These are phyloP conservation scores for Trichoderma sp. DNA, from an alignment of 2,329 filamentous ascomycete genomes.

Conservation along the genomic window DNA sequence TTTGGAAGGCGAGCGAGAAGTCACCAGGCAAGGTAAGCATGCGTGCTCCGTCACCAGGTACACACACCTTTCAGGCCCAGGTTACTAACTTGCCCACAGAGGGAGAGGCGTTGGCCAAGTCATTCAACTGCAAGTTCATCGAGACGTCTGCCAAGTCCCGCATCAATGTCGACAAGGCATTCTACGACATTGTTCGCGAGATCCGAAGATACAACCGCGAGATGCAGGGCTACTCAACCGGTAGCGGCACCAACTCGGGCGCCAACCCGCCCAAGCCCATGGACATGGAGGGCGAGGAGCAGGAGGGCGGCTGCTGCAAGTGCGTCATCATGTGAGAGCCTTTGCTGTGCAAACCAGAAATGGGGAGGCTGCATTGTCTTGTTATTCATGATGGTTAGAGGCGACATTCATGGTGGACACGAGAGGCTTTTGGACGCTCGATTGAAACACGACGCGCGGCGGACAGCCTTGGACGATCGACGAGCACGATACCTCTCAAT, in stretches of 20 bases:
- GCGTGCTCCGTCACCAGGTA: neutral
- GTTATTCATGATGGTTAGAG: conserved; percentile 23
- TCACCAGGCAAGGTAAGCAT: conserved; percentile 81
- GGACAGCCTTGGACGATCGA: conserved; percentile 30
- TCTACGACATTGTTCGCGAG: conserved; percentile 97
- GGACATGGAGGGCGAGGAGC: conserved; percentile 72
- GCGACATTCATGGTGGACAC: conserved; percentile 27
- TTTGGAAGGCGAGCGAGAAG: conserved; percentile 88
- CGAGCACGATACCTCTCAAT: conserved; percentile 36
- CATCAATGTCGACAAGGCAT: conserved; percentile 97
- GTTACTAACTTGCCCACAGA: conserved; percentile 56
- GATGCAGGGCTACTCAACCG: conserved; percentile 83
- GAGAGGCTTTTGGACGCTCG: conserved; percentile 19
- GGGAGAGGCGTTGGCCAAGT: conserved; percentile 81
- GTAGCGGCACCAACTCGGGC: conserved; percentile 65
- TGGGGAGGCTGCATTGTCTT: conserved; percentile 3
- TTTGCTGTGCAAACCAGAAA: conserved; percentile 5
- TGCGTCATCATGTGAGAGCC: conserved; percentile 76
- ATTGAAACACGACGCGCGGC: conserved; percentile 22
- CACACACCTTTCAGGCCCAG: neutral
- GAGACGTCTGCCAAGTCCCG: conserved; percentile 98
- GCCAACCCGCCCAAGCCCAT: conserved; percentile 69
- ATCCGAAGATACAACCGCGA: conserved; percentile 98
- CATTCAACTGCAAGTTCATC: conserved; percentile 97
- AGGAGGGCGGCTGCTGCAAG: conserved; percentile 79